Base-by-base conservation (phyloP, 176 grass and related monocot genomes). In the Phragmites australis region DNA sequence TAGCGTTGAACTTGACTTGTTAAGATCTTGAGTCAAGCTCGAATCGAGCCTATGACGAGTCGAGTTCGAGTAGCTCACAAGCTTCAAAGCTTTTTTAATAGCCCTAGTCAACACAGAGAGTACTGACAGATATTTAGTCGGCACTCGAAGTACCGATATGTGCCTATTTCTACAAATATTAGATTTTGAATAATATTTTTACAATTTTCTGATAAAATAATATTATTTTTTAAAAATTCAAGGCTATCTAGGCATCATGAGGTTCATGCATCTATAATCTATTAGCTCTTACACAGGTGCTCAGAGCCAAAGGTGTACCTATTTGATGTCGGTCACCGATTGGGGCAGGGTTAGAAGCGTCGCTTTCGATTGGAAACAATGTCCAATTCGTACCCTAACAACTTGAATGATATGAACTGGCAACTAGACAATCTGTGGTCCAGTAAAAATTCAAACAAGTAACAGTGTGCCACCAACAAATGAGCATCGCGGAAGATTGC, bases 351-450 rank as follows among this genome's bases (percentile, higher is more conserved):
- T 80, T 44, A 68, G 50, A 62, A 17, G 37, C 26, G 50, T 78
- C 66, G 16, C 22, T 56, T 27, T 83, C 56, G 40, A 48, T 45
- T 49, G 66, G 46, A 41, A 63, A 62, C 52, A 71, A 22, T 45
- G 74, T 56, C 47, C 5, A 40, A 29, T 27, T 83, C 73, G 27
- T 51, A 39, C n/a, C 22, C 34, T 32, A 72, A 63, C 26, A 82
- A 23, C 44, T 77, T 69, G 54, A 63, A 70, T 65, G 56, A 83
- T 55, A 78, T 83, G 86, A 88, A 83, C 47, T 48, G 65, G 65
- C 66, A 78, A 65, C 80, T 72, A 78, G n/a, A 83, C 47, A 86
- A 57, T 61, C 16, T 42, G 27, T 50, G 32, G 8, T 74, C 47
- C 0, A 30, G 27, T 25, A 64, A 82, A 2, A 65, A 73, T 57